Conservation (phyloP, 371 early-diverging fungal species). For the Lichtheimia corymbifera region DNA sequence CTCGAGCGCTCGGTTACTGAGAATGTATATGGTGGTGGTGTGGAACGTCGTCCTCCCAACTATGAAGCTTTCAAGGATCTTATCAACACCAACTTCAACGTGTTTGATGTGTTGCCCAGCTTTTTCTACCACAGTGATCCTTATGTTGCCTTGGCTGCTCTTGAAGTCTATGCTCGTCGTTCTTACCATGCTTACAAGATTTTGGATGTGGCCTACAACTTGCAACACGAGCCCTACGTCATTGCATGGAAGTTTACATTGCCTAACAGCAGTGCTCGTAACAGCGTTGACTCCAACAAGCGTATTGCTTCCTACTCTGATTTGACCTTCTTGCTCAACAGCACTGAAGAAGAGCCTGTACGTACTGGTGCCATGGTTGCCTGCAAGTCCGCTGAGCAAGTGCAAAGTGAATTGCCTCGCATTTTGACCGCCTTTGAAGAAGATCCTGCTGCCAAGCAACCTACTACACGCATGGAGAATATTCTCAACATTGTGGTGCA, state of each 20-base stretch:
- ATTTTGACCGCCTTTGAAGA: slow-evolving; percentile 58
- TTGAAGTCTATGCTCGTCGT: slow-evolving; percentile 95
- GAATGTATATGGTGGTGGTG: slow-evolving; percentile 72
- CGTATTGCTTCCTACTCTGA: slow-evolving; percentile 77
- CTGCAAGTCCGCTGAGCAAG: slow-evolving; percentile 53
- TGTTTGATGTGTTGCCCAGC: slow-evolving; percentile 92
- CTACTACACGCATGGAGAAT: slow-evolving; percentile 57
- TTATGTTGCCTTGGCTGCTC: slow-evolving; percentile 83
- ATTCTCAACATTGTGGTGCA: slow-evolving; percentile 82
- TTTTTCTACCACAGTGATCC: slow-evolving; percentile 89
- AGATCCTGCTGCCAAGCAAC: slow-evolving; percentile 33
- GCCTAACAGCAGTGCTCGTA: slow-evolving; percentile 45
- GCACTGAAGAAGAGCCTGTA: slow-evolving; percentile 63
- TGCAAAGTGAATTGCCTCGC: slow-evolving; percentile 52
- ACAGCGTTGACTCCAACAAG: slow-evolving; percentile 55
- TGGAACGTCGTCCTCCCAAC: slow-evolving; percentile 74
- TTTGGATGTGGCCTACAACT: slow-evolving; percentile 76
- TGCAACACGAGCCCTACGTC: slow-evolving; percentile 69
- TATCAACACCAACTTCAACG: slow-evolving; percentile 91
- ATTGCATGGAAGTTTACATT: slow-evolving; percentile 84
- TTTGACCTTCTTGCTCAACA: slow-evolving; percentile 67
- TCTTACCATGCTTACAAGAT: slow-evolving; percentile 96
- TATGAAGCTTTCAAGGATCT: slow-evolving; percentile 86
- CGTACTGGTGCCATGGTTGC: slow-evolving; percentile 76
- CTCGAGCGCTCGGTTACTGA: slow-evolving; percentile 80